Conservation (phyloP, 2,329 filamentous ascomycete species). For the Sordariomycetes sp. region DNA sequence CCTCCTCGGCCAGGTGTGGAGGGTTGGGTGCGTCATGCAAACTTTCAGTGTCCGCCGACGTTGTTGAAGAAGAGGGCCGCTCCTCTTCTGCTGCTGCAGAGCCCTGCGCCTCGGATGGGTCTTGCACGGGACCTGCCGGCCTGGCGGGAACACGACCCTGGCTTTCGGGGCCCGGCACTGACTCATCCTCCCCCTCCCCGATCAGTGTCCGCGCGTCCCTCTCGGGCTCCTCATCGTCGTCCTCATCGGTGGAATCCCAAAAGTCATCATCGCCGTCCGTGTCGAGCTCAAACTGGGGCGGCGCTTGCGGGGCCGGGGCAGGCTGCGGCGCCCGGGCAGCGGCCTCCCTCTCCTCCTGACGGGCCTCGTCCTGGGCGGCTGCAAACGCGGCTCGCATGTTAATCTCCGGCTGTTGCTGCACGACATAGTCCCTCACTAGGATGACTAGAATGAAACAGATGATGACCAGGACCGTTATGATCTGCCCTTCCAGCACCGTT, state of each 20-base stretch:
- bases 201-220: background rate
- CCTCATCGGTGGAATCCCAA: background rate
- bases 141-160: background rate
- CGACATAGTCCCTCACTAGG: slow-evolving; percentile 91
- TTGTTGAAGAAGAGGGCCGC: background rate
- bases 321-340: background rate
- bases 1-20: background rate
- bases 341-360: background rate
- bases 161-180: background rate
- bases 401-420: slow-evolving; percentile 90
- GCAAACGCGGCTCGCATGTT: slow-evolving; percentile 63
- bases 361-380: slow-evolving; percentile 16
- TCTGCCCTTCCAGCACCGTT: slow-evolving; percentile 79
- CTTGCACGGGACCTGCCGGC: background rate
- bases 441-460: slow-evolving; percentile 96
- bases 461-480: slow-evolving; percentile 87
- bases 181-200: background rate
- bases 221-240: background rate
- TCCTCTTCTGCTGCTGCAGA: background rate
- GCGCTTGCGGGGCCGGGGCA: background rate
- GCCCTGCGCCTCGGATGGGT: background rate
- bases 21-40: background rate
- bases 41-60: background rate
- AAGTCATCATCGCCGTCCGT: background rate
- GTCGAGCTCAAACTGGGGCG: background rate